Conservation (phyloP, 1,284 basidiomycete genomes). For the Ceratobasidium papillatum region DNA sequence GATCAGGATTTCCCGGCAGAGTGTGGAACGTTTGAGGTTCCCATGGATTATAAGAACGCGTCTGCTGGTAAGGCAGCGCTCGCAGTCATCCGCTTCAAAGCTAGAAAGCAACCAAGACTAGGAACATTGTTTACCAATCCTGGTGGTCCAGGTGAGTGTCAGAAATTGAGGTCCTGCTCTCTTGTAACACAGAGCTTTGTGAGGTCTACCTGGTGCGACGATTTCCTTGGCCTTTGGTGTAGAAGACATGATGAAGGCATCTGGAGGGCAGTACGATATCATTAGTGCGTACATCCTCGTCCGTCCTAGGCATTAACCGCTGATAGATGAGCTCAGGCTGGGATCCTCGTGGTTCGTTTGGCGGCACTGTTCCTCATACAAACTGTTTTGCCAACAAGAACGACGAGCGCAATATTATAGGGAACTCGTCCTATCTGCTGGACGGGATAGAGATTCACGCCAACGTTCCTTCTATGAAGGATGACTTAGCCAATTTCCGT, state of each 20-base stretch:
- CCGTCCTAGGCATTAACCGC: background rate
- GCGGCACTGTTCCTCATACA: too few species aligned
- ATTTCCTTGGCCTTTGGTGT: background rate
- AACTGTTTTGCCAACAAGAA: too few species aligned
- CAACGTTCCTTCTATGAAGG: too few species aligned
- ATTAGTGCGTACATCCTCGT: conserved; percentile 8
- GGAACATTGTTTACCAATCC: conserved; percentile 33
- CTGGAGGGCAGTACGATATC: conserved; percentile 29
- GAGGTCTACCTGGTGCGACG: too few species aligned
- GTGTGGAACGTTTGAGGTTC: conserved; percentile 9
- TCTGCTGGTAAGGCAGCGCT: conserved; percentile 15
- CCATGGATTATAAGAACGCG: conserved; percentile 3
- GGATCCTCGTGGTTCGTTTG: conserved; percentile 39
- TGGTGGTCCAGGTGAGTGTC: conserved; percentile 37
- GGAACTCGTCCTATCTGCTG: too few species aligned
- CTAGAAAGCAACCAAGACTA: background rate
- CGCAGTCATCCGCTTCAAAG: background rate
- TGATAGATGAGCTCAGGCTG: conserved; percentile 10
- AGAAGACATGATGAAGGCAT: background rate
- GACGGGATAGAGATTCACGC: too few species aligned
- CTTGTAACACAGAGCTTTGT: too few species aligned
- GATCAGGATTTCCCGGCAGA: background rate
- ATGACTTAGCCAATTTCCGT: conserved; percentile 39
- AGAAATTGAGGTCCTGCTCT: background rate
- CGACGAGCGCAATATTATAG: too few species aligned